Percentiles rank a stretch among this genome's conserved stretches.
These are phyloP conservation scores for Amanita polypyramis DNA, from an alignment of 768 basidiomycete species.

Conservation along the genomic window DNA sequence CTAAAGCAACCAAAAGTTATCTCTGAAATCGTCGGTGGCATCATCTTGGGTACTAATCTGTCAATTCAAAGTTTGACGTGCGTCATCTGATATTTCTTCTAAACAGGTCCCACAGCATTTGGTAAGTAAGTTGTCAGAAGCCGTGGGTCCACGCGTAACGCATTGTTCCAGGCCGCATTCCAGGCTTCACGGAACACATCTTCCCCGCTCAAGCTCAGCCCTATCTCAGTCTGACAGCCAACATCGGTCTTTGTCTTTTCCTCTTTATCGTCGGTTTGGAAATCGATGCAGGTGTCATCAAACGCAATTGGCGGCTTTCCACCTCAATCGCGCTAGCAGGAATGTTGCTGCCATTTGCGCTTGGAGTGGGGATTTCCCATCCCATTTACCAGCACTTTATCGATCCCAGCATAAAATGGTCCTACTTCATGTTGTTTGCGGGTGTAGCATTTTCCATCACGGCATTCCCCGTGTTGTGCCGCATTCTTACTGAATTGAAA, in stretches of 20 bases:
- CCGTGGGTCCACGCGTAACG: not conserved
- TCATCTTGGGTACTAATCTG: constrained; percentile 53
- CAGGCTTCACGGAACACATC: constrained; percentile 77
- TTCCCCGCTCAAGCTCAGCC: constrained; percentile 67
- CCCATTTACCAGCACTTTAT: constrained; percentile 73
- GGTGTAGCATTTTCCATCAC: constrained; percentile 88
- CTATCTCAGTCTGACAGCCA: constrained; percentile 79
- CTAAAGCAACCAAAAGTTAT: constrained; percentile 82
- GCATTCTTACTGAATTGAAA: constrained; percentile 86
- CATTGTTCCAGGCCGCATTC: constrained; percentile 57
- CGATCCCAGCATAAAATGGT: constrained; percentile 55
- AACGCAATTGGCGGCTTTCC: constrained; percentile 62
- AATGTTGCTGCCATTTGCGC: constrained; percentile 79
- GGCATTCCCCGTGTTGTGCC: constrained; percentile 77
- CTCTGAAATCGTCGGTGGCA: constrained; percentile 79
- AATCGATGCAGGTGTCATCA: constrained; percentile 75
- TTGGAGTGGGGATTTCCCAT: constrained; percentile 57
- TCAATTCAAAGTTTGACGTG: not conserved
- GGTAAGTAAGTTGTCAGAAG: constrained; percentile 15
- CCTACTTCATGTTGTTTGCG: constrained; percentile 90
- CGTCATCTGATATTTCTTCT: not conserved
- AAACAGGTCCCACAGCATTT: constrained; percentile 39
- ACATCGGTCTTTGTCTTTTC: constrained; percentile 82
- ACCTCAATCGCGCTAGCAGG: constrained; percentile 68
- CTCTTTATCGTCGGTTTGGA: constrained; percentile 91